Evolutionary conservation across 768 basidiomycete species (phyloP).

Genomic region (Sistotremastrum suecicum): DNA sequence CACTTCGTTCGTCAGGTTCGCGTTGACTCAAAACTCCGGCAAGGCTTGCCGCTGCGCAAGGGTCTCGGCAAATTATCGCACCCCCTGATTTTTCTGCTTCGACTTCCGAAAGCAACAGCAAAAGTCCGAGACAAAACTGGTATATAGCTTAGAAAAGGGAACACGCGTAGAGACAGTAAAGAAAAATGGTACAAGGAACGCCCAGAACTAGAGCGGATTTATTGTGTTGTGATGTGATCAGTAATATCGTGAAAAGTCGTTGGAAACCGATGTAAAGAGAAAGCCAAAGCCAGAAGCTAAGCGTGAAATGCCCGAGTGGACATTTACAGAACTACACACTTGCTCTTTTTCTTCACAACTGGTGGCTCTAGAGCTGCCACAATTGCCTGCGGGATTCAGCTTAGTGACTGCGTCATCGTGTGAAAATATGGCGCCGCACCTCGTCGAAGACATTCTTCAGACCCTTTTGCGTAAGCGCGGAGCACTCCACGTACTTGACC

Average conservation of each 20-base stretch:
- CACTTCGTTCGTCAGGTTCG: neutral
- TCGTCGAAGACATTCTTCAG: constrained; percentile 99
- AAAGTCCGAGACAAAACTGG: neutral
- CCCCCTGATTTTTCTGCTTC: neutral
- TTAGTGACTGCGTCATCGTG: neutral
- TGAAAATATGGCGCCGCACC: constrained; percentile 34
- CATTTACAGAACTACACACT: constrained; percentile 76
- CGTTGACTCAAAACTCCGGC: neutral
- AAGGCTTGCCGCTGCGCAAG: neutral
- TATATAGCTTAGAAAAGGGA: neutral
- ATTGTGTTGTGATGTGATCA: neutral
- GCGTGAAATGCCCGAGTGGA: constrained; percentile 1
- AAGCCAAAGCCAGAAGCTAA: neutral
- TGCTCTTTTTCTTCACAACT: constrained; percentile 69
- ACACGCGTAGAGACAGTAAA: constrained; percentile 22
- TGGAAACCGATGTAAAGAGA: neutral
- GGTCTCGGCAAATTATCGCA: neutral
- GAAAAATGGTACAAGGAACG: constrained; percentile 13
- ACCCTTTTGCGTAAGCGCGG: constrained; percentile 97
- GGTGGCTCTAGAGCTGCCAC: constrained; percentile 98
- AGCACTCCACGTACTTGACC: constrained; percentile 99
- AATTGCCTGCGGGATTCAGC: constrained; percentile 53
- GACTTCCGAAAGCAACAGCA: constrained; percentile 1
- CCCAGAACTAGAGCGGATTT: neutral
- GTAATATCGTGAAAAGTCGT: too few species aligned